Evolutionary conservation across 2,329 filamentous ascomycete genomes (phyloP).

Genomic region (Aspergillus eucalypticola): DNA sequence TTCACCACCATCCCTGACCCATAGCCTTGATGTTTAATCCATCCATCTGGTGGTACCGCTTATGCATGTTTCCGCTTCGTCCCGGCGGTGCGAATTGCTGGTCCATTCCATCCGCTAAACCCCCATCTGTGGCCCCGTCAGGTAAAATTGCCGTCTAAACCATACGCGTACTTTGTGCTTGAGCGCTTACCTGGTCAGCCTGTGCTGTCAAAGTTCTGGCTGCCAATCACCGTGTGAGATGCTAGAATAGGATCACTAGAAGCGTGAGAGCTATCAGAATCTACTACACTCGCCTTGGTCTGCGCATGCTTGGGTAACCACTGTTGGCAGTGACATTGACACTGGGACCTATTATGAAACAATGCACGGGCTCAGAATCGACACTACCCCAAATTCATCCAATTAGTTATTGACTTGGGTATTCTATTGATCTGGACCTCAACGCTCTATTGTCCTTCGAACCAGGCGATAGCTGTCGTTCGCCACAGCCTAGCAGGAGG

Average conservation of each 20-base stretch:
- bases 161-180: not conserved
- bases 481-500: not conserved
- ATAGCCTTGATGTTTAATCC: not conserved
- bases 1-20: not conserved
- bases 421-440: not conserved
- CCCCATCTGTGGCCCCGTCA: not conserved
- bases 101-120: not conserved
- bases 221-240: not conserved
- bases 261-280: not conserved
- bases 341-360: not conserved
- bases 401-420: not conserved
- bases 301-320: not conserved
- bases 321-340: not conserved
- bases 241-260: not conserved
- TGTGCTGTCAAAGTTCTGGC: not conserved
- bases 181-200: not conserved
- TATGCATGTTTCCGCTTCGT: constrained; percentile 9
- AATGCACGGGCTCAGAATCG: not conserved
- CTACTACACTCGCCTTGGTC: not conserved
- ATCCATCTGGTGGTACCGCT: not conserved
- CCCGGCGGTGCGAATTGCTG: not conserved
- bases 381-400: not conserved
- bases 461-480: not conserved
- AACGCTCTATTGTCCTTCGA: not conserved
- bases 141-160: not conserved